Evolutionary conservation across 2,329 filamentous ascomycete genomes (phyloP).

Genomic region (Botrytis hyacinthi): DNA sequence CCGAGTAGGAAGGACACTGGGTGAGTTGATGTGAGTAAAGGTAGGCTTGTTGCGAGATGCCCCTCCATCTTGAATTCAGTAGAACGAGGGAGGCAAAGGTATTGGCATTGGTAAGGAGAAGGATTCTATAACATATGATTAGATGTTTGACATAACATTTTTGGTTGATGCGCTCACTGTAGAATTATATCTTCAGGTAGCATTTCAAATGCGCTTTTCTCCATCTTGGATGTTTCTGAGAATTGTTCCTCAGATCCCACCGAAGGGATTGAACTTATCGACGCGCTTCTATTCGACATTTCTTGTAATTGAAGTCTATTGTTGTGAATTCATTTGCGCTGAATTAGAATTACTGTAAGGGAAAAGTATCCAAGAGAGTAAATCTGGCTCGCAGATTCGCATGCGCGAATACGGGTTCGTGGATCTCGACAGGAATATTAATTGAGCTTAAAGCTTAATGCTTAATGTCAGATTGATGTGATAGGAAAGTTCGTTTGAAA

Average conservation of each 20-base stretch:
- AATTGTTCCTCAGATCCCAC: conserved; percentile 4
- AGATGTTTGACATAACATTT: conserved; percentile 12
- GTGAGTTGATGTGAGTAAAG: conserved; percentile 63
- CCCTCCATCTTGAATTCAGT: conserved; percentile 64
- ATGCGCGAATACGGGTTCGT: not conserved
- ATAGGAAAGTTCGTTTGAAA: not conserved
- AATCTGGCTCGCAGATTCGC: conserved; percentile 5
- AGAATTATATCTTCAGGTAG: conserved; percentile 69
- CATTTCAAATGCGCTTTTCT: conserved; percentile 45
- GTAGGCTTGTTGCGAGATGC: conserved; percentile 60
- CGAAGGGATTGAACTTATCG: conserved; percentile 16
- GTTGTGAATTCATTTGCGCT: not conserved
- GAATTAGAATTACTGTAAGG: not conserved
- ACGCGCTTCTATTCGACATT: conserved; percentile 10
- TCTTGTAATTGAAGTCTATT: not conserved
- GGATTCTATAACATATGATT: conserved; percentile 49
- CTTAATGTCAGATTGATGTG: conserved; percentile 8
- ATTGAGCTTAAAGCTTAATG: not conserved
- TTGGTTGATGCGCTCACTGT: conserved; percentile 51
- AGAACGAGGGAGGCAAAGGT: conserved; percentile 65
- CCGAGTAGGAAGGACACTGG: conserved; percentile 58
- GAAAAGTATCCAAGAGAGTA: not conserved
- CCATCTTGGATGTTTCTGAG: conserved; percentile 9
- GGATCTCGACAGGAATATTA: not conserved
- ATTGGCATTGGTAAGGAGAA: conserved; percentile 58